These are phyloP conservation scores for Ophiostoma ulmi DNA, from an alignment of 2,329 filamentous ascomycete species.

Conservation along the genomic window DNA sequence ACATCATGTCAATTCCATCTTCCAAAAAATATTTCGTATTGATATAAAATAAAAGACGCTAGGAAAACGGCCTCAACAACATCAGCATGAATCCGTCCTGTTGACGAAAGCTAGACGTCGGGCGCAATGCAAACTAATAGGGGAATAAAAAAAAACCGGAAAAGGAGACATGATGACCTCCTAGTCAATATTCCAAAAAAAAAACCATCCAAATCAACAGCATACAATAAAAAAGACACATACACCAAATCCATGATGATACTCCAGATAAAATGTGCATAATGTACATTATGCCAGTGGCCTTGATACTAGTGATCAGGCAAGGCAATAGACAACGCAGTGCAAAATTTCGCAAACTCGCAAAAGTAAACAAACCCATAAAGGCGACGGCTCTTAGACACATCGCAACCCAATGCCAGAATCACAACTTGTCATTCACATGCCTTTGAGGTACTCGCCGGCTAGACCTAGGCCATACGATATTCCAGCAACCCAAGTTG, in stretches of 20 bases:
- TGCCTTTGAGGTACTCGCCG: conserved; percentile 48
- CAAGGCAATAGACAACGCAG: not conserved
- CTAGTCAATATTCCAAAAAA: not conserved
- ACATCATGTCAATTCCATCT: not conserved
- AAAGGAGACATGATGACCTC: not conserved
- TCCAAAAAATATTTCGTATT: not conserved
- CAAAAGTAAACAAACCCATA: not conserved
- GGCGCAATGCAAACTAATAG: not conserved
- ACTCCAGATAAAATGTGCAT: not conserved
- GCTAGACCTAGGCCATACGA: conserved; percentile 56
- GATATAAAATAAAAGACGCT: not conserved
- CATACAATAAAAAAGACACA: not conserved
- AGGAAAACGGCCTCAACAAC: not conserved
- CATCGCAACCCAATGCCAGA: too few relatives aligned
- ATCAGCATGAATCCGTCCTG: not conserved
- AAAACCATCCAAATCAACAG: not conserved
- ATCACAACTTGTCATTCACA: not conserved
- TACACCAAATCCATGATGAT: not conserved
- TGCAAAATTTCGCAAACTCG: not conserved
- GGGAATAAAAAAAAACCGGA: not conserved
- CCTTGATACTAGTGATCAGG: not conserved
- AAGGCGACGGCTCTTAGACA: too few relatives aligned
- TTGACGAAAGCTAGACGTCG: not conserved
- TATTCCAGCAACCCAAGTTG: conserved; percentile 49
- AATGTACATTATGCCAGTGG: not conserved